phyloP scores from a whole-genome alignment of 2,329 filamentous ascomycete genomes.

The Colletotrichum lini region DNA sequence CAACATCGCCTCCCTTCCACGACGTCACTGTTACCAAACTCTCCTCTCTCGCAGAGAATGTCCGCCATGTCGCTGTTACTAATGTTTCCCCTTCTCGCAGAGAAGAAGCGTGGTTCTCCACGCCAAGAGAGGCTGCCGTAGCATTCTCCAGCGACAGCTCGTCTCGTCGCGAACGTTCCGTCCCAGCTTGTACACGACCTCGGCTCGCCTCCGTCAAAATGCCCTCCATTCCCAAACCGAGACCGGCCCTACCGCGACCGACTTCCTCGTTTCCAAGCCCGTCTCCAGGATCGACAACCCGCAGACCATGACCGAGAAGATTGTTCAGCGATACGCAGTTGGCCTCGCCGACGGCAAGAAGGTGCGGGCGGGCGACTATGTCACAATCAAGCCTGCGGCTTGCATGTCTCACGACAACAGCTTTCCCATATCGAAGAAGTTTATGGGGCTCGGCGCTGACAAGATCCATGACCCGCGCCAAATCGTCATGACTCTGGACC shows the following conservation, averaged over 20 bases:
- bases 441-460: conserved; percentile 84
- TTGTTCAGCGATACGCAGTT: conserved; percentile 86
- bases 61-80: not conserved
- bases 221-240: conserved; percentile 77
- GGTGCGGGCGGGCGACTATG: conserved; percentile 86
- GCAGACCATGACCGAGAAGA: conserved; percentile 93
- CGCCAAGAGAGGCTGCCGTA: conserved; percentile 52
- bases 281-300: conserved; percentile 58
- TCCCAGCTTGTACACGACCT: conserved; percentile 30
- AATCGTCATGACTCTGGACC: conserved; percentile 87
- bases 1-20: not conserved
- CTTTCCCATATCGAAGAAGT: conserved; percentile 81
- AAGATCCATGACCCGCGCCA: conserved; percentile 80
- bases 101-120: conserved; percentile 49
- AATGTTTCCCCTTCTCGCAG: conserved; percentile 34
- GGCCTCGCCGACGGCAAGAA: conserved; percentile 81
- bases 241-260: conserved; percentile 63
- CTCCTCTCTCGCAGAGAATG: no score
- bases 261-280: conserved; percentile 66
- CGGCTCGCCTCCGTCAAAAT: conserved; percentile 56
- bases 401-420: conserved; percentile 93
- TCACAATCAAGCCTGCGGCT: conserved; percentile 74
- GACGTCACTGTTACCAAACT: not conserved
- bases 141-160: conserved; percentile 62
- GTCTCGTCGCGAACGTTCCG: conserved; percentile 23